Base-by-base conservation (phyloP, 495 filamentous ascomycete genomes). In the Tuber aestivum region DNA sequence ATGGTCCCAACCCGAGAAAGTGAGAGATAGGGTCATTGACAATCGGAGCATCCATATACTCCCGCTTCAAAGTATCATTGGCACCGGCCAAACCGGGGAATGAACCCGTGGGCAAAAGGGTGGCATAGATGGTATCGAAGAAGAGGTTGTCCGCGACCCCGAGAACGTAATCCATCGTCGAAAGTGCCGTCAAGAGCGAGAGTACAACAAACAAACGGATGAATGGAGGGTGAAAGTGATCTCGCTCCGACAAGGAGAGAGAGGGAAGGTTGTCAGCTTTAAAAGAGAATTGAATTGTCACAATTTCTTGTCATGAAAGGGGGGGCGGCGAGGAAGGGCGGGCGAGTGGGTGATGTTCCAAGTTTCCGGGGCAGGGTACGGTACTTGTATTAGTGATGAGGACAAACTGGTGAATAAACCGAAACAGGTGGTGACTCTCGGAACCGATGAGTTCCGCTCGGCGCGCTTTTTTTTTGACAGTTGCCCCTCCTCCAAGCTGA, bases 91-190 rank as follows among this genome's bases (percentile, higher is more conserved):
- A 65, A 65, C 56, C 3, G 2, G 56, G n/a, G 14, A 65, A 18
- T 4, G 56, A 65, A 65, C 3, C 56, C 0, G 56, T 8, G n/a
- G 94, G 94, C 48, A 93, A 87, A 14, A 90, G 72, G 14, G 84
- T 84, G 70, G 95, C 90, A 84, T 97, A 98, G 74, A 93, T 78
- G 80, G 89, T 88, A 86, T 98, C 95, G 85, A 91, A 91, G 77
- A 95, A 80, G 84, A 91, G 92, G 84, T 90, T 94, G 85, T 98
- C 95, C 85, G 88, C 89, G 79, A 94, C 72, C 84, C 97, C 93
- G 77, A 98, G 90, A 42, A 94, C 89, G 86, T 97, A 89, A 89
- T 98, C 95, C 95, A 98, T 97, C 78, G 85, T 65, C n/a, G 56
- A 20, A 14, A 10, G 10, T 65, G 27, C n/a, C n/a, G 27, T 35